Evolutionary conservation across 176 grass and related monocot species (phyloP), one percentile per base, ranked within the genome.

Genomic region (Tillandsia leiboldiana): DNA sequence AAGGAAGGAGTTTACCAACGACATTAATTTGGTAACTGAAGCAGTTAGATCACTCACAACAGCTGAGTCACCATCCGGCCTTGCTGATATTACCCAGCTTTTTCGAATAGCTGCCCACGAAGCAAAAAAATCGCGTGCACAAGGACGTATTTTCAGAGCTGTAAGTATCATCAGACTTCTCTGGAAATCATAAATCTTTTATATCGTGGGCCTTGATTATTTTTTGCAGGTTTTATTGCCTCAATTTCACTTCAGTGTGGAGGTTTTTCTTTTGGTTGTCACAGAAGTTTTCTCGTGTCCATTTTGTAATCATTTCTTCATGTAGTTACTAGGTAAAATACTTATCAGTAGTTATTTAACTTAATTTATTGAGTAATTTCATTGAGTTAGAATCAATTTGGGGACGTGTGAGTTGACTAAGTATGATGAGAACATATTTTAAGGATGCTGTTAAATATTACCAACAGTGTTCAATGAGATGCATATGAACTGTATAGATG

Each of bases 51-150:
- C 75, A 50, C 50, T 99, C 61, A 49, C 59, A 27, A 63, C 89
- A 47, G 52, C 74, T 22, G 84, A 90, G 15, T 62, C 79, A 12
- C 72, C 82, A 50, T 80, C 53, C 24, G 71, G 11, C 2, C 64
- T 22, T 2, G 82, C 87, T 20, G 94, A 99, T 85, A 83, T 99
- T 65, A 99, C 94, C 49, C 77, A 90, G 51, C 79, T 99, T 72
- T 99, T 99, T 65, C 87, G 88, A 69, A 76, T 90, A 82, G 94
- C 94, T 66, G 50, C 71, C 50, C 78, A 75, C 3, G 94, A 93
- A 83, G 94, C 82, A 17, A 86, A 75, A 81, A 87, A 71, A 62
- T 84, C 94, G 29, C 84, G 84, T 66, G 52, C 10, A 4, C 89
- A 99, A 78, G 82, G 87, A 49, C 79, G 89, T 7, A 59, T 99